Evolutionary conservation across 2,329 filamentous ascomycete species (phyloP).

Genomic region (Colletotrichum scovillei): DNA sequence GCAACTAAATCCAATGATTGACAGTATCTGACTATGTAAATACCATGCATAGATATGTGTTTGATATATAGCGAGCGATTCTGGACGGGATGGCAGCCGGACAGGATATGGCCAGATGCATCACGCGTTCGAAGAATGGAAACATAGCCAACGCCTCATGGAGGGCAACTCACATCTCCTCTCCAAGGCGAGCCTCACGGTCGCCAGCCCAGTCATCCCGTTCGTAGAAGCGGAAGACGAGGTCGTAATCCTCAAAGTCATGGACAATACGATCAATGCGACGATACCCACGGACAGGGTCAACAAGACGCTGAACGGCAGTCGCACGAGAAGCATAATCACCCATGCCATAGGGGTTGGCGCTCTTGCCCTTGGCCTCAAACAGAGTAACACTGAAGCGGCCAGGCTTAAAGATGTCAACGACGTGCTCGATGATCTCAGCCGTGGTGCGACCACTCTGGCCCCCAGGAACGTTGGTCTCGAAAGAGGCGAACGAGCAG

Average conservation of each 20-base stretch:
- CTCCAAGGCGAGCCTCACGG: slow-evolving; percentile 65
- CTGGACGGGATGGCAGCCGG: background rate
- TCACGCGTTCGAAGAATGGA: background rate
- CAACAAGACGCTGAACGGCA: slow-evolving; percentile 68
- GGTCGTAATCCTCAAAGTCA: slow-evolving; percentile 95
- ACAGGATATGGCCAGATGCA: background rate
- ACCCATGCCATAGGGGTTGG: slow-evolving; percentile 53
- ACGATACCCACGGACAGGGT: slow-evolving; percentile 86
- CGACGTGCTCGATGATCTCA: slow-evolving; percentile 93
- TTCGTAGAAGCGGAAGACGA: slow-evolving; percentile 97
- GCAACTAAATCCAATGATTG: background rate
- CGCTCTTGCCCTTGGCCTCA: slow-evolving; percentile 78
- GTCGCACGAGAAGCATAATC: slow-evolving; percentile 51
- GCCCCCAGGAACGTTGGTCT: slow-evolving; percentile 94
- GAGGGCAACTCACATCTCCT: slow-evolving; percentile 50
- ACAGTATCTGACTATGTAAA: background rate
- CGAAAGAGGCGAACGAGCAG: slow-evolving; percentile 97
- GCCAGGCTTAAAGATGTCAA: slow-evolving; percentile 96
- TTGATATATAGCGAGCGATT: background rate
- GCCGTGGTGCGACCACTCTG: slow-evolving; percentile 89
- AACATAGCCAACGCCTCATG: background rate
- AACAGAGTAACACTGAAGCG: slow-evolving; percentile 97
- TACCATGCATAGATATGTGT: background rate
- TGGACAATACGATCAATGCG: slow-evolving; percentile 95
- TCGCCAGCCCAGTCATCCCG: slow-evolving; percentile 79